Conservation (phyloP, 495 filamentous ascomycete species). For the Penicillium malachiteum region DNA sequence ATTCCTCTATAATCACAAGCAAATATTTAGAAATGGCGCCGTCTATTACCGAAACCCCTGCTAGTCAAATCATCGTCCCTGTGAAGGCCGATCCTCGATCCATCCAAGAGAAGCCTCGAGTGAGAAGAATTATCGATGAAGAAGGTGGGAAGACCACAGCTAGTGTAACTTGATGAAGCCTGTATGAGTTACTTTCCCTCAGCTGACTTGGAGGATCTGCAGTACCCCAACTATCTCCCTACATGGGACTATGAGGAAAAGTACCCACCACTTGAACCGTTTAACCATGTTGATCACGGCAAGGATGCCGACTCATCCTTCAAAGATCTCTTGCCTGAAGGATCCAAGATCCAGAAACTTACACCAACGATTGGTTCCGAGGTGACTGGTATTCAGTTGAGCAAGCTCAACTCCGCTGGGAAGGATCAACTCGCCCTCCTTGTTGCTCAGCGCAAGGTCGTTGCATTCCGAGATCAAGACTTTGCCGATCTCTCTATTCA, state of each 20-base stretch:
- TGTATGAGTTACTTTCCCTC: constrained; percentile 7
- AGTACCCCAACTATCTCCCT: constrained; percentile 29
- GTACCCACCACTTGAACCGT: constrained; percentile 65
- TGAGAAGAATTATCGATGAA: constrained; percentile 26
- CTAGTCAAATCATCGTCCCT: constrained; percentile 17
- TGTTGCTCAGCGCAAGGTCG: constrained; percentile 75
- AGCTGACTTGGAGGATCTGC: not conserved
- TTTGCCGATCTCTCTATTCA: constrained; percentile 72
- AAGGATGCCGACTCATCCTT: constrained; percentile 66
- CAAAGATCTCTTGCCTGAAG: constrained; percentile 60
- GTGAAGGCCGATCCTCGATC: constrained; percentile 8
- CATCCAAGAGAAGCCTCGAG: constrained; percentile 9
- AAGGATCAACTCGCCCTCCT: constrained; percentile 81
- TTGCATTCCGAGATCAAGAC: constrained; percentile 78
- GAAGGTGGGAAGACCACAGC: constrained; percentile 27
- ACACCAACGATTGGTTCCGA: constrained; percentile 76
- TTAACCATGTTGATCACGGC: constrained; percentile 71
- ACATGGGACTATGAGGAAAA: constrained; percentile 28
- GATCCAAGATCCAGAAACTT: constrained; percentile 49
- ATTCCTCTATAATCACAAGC: too few relatives aligned
- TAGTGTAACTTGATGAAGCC: not conserved
- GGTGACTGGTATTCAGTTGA: constrained; percentile 74
- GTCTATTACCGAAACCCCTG: constrained; percentile 16
- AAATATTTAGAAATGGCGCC: constrained; percentile 19
- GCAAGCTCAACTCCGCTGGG: constrained; percentile 59